Conservation (phyloP, 441 rosid species). For the Mallotus repandus region DNA sequence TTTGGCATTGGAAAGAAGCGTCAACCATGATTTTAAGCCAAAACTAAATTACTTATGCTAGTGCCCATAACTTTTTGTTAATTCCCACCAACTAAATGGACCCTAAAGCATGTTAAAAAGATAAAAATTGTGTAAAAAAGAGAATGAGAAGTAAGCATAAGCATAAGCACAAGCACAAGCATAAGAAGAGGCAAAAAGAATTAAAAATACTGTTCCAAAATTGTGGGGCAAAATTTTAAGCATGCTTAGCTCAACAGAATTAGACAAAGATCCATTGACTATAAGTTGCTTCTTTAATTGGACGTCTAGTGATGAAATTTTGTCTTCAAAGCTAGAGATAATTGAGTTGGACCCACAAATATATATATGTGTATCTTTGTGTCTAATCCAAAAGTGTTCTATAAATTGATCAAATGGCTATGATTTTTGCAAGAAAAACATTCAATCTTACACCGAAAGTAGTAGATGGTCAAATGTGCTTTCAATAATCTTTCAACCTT, state of each 20-base stretch:
- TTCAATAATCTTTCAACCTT: slow-evolving; percentile 23
- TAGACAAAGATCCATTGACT: slow-evolving; percentile 11
- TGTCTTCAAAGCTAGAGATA: not conserved
- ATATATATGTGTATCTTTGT: not conserved
- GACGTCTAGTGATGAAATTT: not conserved
- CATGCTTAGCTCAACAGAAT: not conserved
- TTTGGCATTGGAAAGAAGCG: not conserved
- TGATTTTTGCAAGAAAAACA: not conserved
- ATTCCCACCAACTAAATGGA: not conserved
- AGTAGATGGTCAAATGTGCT: slow-evolving; percentile 39
- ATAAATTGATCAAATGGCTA: slow-evolving; percentile 13
- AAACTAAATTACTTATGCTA: not conserved
- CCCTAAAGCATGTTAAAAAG: not conserved
- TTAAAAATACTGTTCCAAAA: not conserved
- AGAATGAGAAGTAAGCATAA: no score
- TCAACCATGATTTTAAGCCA: not conserved
- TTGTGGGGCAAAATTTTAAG: not conserved
- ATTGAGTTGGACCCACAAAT: slow-evolving; percentile 15
- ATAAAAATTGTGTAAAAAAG: not conserved
- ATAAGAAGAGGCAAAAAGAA: not conserved
- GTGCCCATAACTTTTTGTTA: not conserved
- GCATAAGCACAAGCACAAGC: no score
- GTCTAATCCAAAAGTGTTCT: not conserved
- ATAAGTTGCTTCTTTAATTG: not conserved
- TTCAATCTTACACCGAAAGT: slow-evolving; percentile 39